These are phyloP conservation scores for Colletotrichum viniferum DNA, from an alignment of 2,329 filamentous ascomycete species.

Conservation along the genomic window DNA sequence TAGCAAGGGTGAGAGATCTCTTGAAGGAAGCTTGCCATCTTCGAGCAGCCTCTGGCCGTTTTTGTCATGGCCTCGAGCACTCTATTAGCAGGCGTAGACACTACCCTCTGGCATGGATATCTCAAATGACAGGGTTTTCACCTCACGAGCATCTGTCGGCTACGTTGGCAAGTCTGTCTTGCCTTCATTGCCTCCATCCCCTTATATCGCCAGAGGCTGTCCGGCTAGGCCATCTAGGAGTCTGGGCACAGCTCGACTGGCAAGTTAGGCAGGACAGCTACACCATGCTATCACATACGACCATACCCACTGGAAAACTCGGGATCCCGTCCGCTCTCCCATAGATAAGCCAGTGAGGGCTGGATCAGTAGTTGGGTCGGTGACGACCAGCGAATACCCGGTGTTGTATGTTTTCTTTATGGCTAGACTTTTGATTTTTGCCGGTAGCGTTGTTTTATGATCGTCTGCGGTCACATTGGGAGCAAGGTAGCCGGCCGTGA, in stretches of 20 bases:
- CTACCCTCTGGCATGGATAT: not conserved
- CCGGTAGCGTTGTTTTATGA: not conserved
- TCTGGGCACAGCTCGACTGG: no score
- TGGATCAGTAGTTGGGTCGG: no score
- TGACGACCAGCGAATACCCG: not conserved
- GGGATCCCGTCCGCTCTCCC: not conserved
- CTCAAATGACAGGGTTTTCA: not conserved
- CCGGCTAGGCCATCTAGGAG: not conserved
- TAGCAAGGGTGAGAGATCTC: not conserved
- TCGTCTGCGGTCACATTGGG: not conserved
- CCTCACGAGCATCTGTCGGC: not conserved
- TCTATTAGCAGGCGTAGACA: not conserved
- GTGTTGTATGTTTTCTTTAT: not conserved
- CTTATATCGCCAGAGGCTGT: not conserved
- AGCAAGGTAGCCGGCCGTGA: not conserved
- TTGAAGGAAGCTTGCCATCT: not conserved
- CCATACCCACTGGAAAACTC: constrained; percentile 6
- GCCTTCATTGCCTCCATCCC: not conserved
- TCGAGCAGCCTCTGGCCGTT: not conserved
- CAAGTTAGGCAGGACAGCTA: not conserved
- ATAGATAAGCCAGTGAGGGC: no score
- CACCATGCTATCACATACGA: accelerated
- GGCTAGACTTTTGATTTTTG: not conserved
- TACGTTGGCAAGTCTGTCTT: not conserved
- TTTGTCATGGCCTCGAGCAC: not conserved